Conservation (phyloP, 139 green algal genomes). For the Limnomonas spitsbergensis region DNA sequence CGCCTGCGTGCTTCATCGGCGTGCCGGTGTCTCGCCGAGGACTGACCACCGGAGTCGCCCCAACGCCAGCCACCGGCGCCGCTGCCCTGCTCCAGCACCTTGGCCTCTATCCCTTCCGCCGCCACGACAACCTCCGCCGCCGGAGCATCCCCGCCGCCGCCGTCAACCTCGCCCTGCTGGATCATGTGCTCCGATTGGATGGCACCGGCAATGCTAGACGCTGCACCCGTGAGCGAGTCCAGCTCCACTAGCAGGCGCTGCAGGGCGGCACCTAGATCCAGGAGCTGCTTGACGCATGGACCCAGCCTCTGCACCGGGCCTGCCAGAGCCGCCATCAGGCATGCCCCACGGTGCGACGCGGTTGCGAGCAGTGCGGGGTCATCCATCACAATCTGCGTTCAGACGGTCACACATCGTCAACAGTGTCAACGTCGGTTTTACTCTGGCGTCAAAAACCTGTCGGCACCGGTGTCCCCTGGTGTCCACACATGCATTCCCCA, state of each 20-base stretch:
- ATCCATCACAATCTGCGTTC: neutral
- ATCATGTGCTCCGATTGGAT: slow-evolving; percentile 43
- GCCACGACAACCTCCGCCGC: neutral
- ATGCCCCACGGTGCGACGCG: neutral
- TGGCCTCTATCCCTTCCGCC: neutral
- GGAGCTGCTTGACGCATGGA: neutral
- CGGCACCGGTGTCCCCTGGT: too few species aligned
- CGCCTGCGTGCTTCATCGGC: slow-evolving; percentile 13
- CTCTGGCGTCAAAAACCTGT: too few species aligned
- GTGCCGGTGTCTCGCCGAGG: neutral
- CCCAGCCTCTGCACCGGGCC: neutral
- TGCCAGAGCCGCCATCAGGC: neutral
- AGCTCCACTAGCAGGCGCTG: slow-evolving; percentile 29
- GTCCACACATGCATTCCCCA: too few species aligned
- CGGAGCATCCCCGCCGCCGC: neutral
- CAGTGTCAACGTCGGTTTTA: too few species aligned
- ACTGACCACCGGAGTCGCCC: neutral
- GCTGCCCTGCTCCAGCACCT: neutral
- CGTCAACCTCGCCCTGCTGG: neutral
- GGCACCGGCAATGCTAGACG: slow-evolving; percentile 39
- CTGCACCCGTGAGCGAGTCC: slow-evolving; percentile 34
- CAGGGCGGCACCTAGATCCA: slow-evolving; percentile 8
- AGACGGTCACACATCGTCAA: too few species aligned
- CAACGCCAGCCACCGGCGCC: neutral
- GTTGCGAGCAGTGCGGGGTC: neutral